Conservation (phyloP, 495 filamentous ascomycete species). For the Aspergillus carlsbadensis region DNA sequence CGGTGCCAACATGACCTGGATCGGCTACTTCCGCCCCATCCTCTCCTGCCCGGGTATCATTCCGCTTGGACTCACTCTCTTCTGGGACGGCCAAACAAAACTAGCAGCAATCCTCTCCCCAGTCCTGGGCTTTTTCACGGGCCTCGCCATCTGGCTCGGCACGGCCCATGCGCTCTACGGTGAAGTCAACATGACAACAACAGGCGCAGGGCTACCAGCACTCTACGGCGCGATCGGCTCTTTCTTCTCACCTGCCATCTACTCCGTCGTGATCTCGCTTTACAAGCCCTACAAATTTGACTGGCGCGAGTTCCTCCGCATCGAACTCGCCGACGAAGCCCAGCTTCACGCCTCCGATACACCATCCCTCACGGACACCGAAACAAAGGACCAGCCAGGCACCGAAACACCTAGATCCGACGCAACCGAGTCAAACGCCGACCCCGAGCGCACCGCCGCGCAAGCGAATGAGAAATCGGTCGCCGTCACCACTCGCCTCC, state of each 20-base stretch:
- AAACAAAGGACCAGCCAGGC: constrained; percentile 1
- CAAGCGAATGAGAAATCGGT: constrained; percentile 5
- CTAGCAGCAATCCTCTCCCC: constrained; percentile 34
- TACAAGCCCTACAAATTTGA: constrained; percentile 48
- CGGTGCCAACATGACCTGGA: constrained; percentile 44
- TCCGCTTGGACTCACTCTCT: constrained; percentile 34
- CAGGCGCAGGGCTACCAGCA: constrained; percentile 28
- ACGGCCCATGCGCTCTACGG: constrained; percentile 34
- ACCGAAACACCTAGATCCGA: constrained; percentile 17
- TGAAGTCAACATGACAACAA: constrained; percentile 31
- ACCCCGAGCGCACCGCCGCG: constrained; percentile 14
- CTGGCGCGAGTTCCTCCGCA: constrained; percentile 49
- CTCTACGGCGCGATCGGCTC: constrained; percentile 37
- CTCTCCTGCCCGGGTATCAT: constrained; percentile 40
- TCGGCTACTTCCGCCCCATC: constrained; percentile 36
- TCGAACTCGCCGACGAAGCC: constrained; percentile 31
- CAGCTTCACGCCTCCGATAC: constrained; percentile 14
- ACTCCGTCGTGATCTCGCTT: constrained; percentile 42
- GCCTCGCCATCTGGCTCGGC: constrained; percentile 37
- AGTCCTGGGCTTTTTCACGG: constrained; percentile 36
- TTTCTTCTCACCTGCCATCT: constrained; percentile 36
- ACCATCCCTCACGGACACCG: neutral
- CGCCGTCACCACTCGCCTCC: neutral
- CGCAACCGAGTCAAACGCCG: constrained; percentile 3
- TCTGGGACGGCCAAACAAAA: constrained; percentile 39